Conservation (phyloP, 148 eudicot species). For the Vaccinium darrowii region DNA sequence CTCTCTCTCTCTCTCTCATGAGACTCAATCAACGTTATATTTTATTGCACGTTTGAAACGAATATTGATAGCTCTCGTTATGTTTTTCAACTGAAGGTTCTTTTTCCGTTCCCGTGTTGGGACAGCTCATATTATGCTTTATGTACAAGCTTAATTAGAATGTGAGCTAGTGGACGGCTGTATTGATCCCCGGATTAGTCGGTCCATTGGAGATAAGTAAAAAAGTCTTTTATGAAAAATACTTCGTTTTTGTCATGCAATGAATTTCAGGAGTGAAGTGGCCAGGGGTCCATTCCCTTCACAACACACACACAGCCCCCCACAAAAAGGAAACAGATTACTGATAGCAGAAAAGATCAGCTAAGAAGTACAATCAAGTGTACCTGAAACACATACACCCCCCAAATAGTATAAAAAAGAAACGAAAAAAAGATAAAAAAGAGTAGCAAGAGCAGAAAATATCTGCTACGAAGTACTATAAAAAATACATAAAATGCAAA, state of each 20-base stretch:
- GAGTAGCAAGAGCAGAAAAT: neutral
- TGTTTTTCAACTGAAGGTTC: no score
- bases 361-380: neutral
- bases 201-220: neutral
- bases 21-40: neutral
- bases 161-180: neutral
- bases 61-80: no score
- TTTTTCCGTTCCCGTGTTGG: neutral
- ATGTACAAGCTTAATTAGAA: neutral
- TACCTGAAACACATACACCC: neutral
- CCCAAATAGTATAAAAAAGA: neutral
- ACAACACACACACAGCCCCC: neutral
- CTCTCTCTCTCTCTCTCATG: no score
- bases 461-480: neutral
- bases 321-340: neutral
- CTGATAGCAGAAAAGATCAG: neutral
- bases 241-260: neutral
- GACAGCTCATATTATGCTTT: neutral
- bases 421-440: neutral
- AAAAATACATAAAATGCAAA: neutral
- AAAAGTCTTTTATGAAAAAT: neutral
- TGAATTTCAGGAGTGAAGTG: neutral
- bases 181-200: neutral
- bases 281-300: neutral
- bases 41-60: no score